Evolutionary conservation across 768 basidiomycete genomes (phyloP).

Genomic region (Pilatotrama ljubarskyi): DNA sequence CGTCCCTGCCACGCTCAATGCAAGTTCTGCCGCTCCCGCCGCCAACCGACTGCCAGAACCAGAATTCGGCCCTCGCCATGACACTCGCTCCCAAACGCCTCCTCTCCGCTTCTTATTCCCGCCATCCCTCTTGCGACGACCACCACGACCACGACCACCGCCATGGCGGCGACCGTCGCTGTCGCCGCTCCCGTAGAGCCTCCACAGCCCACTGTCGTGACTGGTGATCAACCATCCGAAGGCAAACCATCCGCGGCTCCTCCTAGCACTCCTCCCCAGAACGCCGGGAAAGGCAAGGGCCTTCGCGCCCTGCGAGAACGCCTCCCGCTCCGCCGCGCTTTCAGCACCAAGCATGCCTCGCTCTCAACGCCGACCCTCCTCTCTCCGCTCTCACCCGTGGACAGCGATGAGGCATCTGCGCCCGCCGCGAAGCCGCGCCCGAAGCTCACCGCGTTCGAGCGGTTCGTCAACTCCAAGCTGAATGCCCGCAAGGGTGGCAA

Average conservation of each 20-base stretch:
- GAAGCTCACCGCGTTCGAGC: slow-evolving; percentile 24
- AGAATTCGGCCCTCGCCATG: slow-evolving; percentile 3
- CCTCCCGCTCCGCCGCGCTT: slow-evolving; percentile 14
- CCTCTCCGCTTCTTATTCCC: background rate
- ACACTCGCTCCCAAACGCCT: background rate
- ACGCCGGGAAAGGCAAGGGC: slow-evolving; percentile 12
- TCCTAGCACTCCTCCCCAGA: slow-evolving; percentile 1
- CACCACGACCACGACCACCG: background rate
- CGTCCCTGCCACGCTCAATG: background rate
- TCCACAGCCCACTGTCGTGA: background rate
- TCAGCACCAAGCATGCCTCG: slow-evolving; percentile 18
- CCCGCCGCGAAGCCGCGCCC: slow-evolving; percentile 1
- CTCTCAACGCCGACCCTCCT: slow-evolving; percentile 10
- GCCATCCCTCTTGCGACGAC: slow-evolving; percentile 2
- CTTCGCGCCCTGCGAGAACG: slow-evolving; percentile 14
- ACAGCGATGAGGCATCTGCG: background rate
- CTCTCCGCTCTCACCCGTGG: background rate
- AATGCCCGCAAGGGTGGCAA: slow-evolving; percentile 10
- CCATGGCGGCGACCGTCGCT: background rate
- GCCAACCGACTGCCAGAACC: background rate
- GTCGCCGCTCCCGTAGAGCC: slow-evolving; percentile 1
- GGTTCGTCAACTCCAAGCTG: slow-evolving; percentile 23
- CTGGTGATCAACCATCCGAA: background rate
- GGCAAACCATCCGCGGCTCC: background rate
- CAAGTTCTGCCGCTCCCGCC: slow-evolving; percentile 3